Evolutionary conservation across 2,329 filamentous ascomycete species (phyloP), one percentile per base, ranked within the genome.

Genomic region (Aspergillus versicolor): DNA sequence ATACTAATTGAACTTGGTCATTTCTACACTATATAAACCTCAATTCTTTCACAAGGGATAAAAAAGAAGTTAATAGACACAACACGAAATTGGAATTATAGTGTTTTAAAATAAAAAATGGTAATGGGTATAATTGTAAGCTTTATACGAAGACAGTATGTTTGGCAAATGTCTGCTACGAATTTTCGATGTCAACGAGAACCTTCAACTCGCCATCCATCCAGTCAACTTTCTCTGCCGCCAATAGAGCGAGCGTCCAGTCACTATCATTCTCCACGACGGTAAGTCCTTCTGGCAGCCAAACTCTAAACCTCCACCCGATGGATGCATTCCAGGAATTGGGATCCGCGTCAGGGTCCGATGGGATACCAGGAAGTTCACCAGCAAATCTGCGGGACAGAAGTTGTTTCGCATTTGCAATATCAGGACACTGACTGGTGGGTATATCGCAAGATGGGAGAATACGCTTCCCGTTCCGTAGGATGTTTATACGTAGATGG

Each of bases 181-280:
- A 15, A 19, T 55, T 61, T 32, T 65, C 68, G 40, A 74, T 47
- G 42, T 78, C 76, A 27, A 79, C 64, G 30, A 80, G 61, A 54
- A 80, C 71, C 50, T 70, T 74, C 56, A 80, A 58, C 41, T 77
- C 71, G 4, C 71, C 71, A 57, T 79, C 77, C 75, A 80, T 78
- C 77, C 77, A 80, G 30, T 79, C 77, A 2, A 77, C 72, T 11
- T 73, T 74, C 17, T 72, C 71, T 11, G 73, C 73, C 4, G 74
- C 72, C 32, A 77, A 62, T n/a, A 79, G 66, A 4, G 76, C 74
- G 56, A 78, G 71, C 19, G 73, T 71, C 77, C 77, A 79, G 46
- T 79, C 75, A 38, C 72, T 71, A 50, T 79, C 75, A 44, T 66
- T 74, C 12, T 69, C 66, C 7, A 79, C 65, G 6, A 63, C 53